Evolutionary conservation across 2,329 filamentous ascomycete genomes (phyloP), one percentile per base, ranked within the genome.

Genomic region (Aurifilum marmelostoma): DNA sequence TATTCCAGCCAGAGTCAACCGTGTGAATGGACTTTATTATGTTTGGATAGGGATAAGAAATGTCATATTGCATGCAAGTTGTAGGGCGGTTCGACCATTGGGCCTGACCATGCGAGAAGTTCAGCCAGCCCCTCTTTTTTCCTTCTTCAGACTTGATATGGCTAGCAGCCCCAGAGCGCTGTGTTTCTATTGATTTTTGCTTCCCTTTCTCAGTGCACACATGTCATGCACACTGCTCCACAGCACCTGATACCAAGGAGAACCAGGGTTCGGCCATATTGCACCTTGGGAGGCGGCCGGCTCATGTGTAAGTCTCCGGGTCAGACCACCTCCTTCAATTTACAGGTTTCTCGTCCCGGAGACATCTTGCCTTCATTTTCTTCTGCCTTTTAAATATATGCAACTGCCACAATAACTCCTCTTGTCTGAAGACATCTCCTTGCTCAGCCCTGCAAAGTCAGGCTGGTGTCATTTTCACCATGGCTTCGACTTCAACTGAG

Each of bases 401-500:
- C 18, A 32, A 37, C 21, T 29, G 32, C 8, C 34, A n/a, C 47
- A 21, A n/a, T n/a, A 16, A 56, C 47, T 66, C 27, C 54, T 59
- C 47, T 34, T 41, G 16, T 39, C 37, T 41, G 7, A 34, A 52
- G 24, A n/a, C 11, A 18, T 58, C 34, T 8, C 47, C n/a, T 18
- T 39, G 39, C 34, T 52, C 56, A 52, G 32, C 59, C 29, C 56
- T 32, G 50, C 41, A 16, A 63, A 58, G 14, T 39, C 52, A 67
- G 67, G 67, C 50, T 29, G 67, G 67, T 52, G 64, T 69, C 59
- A 47, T 37, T 47, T 8, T 50, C 68, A 41, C 2, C 29, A 69
- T 69, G 68, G 61, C 56, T 43, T 60, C 68, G 8, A 64, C 60
- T 39, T 59, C 60, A n/a, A 62, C 52, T 32, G 47, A 70, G 65